Evolutionary conservation across 2,329 filamentous ascomycete species (phyloP), one percentile per base, ranked within the genome.

Genomic region (Fusarium fujikuroi): DNA sequence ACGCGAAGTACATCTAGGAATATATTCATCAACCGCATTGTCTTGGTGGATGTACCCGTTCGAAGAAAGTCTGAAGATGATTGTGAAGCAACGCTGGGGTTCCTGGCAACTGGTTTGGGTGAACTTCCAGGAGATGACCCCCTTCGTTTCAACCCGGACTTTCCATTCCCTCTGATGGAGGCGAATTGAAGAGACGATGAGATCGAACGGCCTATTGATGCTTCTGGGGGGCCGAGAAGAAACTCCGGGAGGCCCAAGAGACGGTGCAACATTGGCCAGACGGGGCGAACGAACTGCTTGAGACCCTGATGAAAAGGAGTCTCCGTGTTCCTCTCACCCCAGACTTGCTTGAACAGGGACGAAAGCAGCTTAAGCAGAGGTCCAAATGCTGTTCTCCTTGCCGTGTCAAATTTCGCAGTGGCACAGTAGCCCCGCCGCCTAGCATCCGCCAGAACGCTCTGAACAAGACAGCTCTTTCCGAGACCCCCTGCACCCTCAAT

Each of bases 1-100:
- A 97, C 89, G 59, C 93, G 90, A 57, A 98, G 82, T 15, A 97
- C 92, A 75, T 98, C 95, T 50, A 97, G 84, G 76, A 97, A 95
- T 3, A 93, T 95, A 78, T 95, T 95, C 87, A 95, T 93, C 63
- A 97, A 88, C 18, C 94, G 91, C 73, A 94, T 92, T 4, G 87
- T 89, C 78, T 91, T 91, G 16, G 88, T 90, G 9, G 89, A 86
- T 2, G 85, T 82, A 37, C 89, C 89, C 6, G 86, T 83, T 37
- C 89, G 87, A 30, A 92, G 81, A 62, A 90, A 91, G 34, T 92
- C 89, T 59, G 90, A 88, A 2, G 89, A 88, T 49, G 83, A 87
- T 64, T 89, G 87, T 3, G 85, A 81, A 7, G 86, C 82, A 7
- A 85, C 75, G 34, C 81, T 80, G 7, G 82, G 78, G 44, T 82